phyloP scores from a whole-genome alignment of 345 rosid species.

The Gossypium arboreum region DNA sequence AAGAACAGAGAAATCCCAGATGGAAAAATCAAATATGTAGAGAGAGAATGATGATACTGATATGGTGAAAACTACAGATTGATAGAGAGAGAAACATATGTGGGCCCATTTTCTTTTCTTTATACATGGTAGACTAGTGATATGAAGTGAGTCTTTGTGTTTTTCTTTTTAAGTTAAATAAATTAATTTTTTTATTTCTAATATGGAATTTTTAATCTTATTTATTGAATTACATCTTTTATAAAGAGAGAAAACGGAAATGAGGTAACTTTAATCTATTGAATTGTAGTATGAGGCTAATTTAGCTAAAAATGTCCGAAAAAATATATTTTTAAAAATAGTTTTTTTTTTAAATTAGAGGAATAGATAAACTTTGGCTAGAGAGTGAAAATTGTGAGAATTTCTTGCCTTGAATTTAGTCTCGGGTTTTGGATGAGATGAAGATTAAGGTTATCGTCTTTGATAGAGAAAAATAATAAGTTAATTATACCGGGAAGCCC shows the following conservation, averaged over 20 bases:
- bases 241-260: no score
- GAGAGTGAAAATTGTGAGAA: no score
- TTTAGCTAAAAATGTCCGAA: no score
- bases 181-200: background rate
- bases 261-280: no score
- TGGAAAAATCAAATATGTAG: background rate
- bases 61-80: constrained; percentile 18
- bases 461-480: no score
- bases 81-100: background rate
- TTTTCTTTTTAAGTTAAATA: background rate
- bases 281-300: no score
- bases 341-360: no score
- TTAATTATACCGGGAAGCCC: rapidly evolving
- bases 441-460: no score
- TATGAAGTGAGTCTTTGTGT: background rate
- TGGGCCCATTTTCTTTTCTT: background rate
- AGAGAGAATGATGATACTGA: background rate
- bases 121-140: background rate
- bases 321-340: no score
- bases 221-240: background rate
- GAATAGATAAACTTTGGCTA: no score
- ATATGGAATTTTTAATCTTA: background rate
- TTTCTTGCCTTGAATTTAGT: no score
- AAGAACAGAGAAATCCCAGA: background rate
- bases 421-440: rapidly evolving